Percentiles rank a stretch among this genome's conserved stretches.
These are phyloP conservation scores for Aspergillus egyptiacus DNA, from an alignment of 495 filamentous ascomycete species.

Conservation along the genomic window DNA sequence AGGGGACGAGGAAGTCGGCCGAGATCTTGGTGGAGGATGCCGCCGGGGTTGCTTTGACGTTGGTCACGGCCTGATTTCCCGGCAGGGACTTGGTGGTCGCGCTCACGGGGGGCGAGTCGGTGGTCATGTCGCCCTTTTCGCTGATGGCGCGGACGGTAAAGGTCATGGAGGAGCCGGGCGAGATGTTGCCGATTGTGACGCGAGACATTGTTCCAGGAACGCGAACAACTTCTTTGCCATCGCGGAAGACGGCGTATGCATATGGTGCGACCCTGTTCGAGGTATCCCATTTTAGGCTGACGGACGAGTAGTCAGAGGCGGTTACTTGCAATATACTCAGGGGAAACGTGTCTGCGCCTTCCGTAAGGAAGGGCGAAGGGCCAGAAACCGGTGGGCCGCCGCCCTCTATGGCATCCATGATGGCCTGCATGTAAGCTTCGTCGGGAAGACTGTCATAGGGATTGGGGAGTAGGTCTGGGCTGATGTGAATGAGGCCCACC, in stretches of 20 bases:
- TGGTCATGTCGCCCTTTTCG: not conserved
- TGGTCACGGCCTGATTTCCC: not conserved
- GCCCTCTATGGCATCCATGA: conserved; percentile 11
- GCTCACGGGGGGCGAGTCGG: not conserved
- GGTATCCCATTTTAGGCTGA: not conserved
- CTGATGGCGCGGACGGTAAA: not conserved
- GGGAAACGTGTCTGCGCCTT: no score
- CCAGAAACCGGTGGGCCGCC: not conserved
- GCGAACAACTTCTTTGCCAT: not conserved
- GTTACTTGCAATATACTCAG: not conserved
- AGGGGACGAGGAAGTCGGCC: not conserved
- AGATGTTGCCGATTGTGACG: not conserved
- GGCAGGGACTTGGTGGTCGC: not conserved
- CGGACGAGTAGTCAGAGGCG: not conserved
- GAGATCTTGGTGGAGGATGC: not conserved
- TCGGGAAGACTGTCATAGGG: conserved; percentile 15
- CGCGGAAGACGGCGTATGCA: not conserved
- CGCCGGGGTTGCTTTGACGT: not conserved
- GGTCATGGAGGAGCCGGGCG: not conserved
- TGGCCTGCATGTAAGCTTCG: conserved; percentile 13
- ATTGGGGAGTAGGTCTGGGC: conserved; percentile 10
- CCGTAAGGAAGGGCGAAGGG: no score
- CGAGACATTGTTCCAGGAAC: not conserved
- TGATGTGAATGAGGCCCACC: conserved; percentile 12
- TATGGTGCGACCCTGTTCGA: not conserved